phyloP scores from a whole-genome alignment of 2,329 filamentous ascomycete genomes.

The Orbilia brochopaga region DNA sequence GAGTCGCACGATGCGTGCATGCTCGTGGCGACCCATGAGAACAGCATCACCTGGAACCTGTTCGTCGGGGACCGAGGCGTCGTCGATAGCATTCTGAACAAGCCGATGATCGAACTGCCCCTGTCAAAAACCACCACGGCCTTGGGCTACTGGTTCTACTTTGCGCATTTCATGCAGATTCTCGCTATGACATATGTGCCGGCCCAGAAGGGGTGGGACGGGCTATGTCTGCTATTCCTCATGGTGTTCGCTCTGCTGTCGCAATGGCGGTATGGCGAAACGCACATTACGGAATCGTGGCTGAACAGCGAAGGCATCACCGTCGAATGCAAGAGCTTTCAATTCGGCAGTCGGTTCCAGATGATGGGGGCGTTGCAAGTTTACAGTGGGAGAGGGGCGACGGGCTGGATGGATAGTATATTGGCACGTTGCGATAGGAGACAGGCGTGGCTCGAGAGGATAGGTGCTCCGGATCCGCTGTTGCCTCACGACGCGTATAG shows the following conservation, averaged over 20 bases:
- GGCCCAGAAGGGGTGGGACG: conserved; percentile 54
- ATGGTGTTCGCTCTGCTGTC: conserved; percentile 19
- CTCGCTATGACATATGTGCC: conserved; percentile 55
- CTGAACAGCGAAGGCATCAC: conserved; percentile 48
- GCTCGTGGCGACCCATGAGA: conserved; percentile 55
- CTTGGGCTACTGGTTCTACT: conserved; percentile 50
- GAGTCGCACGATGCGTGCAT: conserved; percentile 55
- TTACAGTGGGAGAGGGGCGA: conserved; percentile 41
- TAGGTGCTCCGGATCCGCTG: conserved; percentile 4
- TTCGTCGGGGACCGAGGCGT: conserved; percentile 55
- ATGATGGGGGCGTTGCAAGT: conserved; percentile 54
- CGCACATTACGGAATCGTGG: conserved; percentile 43
- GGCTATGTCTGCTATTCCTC: conserved; percentile 50
- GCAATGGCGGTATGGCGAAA: conserved; percentile 13
- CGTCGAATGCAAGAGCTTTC: conserved; percentile 47
- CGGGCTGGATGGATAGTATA: conserved; percentile 54
- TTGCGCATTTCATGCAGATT: conserved; percentile 53
- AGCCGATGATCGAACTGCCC: conserved; percentile 54
- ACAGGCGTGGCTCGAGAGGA: conserved; percentile 50
- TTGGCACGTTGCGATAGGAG: conserved; percentile 52
- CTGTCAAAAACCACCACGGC: conserved; percentile 12
- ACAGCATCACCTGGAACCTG: conserved; percentile 55
- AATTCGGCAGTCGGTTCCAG: conserved; percentile 51
- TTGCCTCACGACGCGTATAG: conserved; percentile 2
- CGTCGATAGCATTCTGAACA: conserved; percentile 55